Evolutionary conservation across 441 rosid species (phyloP), one percentile per base, ranked within the genome.

Genomic region (Syzygium malaccense): DNA sequence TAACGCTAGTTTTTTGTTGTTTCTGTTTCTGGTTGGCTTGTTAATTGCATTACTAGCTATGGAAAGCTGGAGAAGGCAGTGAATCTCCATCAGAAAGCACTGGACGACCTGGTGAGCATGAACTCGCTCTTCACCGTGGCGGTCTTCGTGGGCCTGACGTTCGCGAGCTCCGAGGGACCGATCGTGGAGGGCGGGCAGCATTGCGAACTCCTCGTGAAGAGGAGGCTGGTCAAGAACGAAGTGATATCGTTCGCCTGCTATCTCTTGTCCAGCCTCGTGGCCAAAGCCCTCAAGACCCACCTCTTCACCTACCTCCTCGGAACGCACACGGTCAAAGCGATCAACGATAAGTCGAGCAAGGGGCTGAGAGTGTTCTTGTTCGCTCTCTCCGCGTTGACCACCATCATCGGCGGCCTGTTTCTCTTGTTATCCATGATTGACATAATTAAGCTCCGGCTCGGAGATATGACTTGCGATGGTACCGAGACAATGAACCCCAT

Each of bases 231-330:
- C 32, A 33, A 71, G 75, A 56, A 66, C 18, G 90, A 86, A 28
- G 87, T 88, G 4, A 28, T 88, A 33, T 86, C 86, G 18, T 86
- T 88, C 58, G 71, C 53, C n/a, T 88, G 28, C 58, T 75, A 54
- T 64, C 90, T 88, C 51, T 53, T 86, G 56, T 88, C 88, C 55
- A 88, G 86, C 86, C 86, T 88, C 32, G 88, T 86, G 45, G 90
- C 88, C 51, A 71, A 86, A 62, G 85, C 86, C 71, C 86, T 86
- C 56, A 75, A 75, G 54, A 60, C 12, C 71, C 75, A 85, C 32
- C 78, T 88, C 78, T 75, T 23, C 85, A 30, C 80, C 28, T 51
- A 88, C 86, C 78, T 45, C 80, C 49, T 20, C 37, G 1, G 4
- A 5, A 11, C 5, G 28, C 51, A 12, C 8, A 0, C 3, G 8